Conservation (phyloP, 2,329 filamentous ascomycete species). For the Pseudogymnoascus destructans region DNA sequence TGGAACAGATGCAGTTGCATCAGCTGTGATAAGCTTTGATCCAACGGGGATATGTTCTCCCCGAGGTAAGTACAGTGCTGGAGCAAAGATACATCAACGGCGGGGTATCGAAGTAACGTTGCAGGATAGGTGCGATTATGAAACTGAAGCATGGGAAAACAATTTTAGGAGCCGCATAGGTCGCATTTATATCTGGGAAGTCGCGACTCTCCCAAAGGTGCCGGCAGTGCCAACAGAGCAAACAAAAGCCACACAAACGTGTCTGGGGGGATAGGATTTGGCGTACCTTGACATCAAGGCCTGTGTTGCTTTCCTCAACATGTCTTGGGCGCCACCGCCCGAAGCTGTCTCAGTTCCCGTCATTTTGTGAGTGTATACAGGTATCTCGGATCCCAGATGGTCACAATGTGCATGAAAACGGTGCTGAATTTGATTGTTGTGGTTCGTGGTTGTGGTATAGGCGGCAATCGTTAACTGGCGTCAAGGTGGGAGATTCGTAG, state of each 20-base stretch:
- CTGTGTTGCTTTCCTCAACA: constrained; percentile 27
- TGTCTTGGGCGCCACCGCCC: constrained; percentile 16
- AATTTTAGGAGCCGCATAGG: constrained; percentile 4
- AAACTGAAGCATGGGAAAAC: constrained; percentile 7
- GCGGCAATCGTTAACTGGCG: neutral
- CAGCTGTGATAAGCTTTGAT: constrained; percentile 6
- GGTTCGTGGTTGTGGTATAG: neutral
- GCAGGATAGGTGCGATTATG: constrained; percentile 1
- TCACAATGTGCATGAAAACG: constrained; percentile 5
- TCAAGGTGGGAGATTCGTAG: constrained; percentile 2
- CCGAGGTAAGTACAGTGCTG: constrained; percentile 1
- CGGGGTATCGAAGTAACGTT: constrained; percentile 4
- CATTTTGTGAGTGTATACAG: constrained; percentile 4
- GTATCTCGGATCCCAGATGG: neutral
- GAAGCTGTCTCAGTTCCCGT: constrained; percentile 7
- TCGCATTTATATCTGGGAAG: neutral
- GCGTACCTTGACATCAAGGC: constrained; percentile 27
- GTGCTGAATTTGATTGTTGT: neutral
- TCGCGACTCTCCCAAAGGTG: neutral
- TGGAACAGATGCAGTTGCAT: constrained; percentile 1
- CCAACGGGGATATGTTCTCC: constrained; percentile 2
- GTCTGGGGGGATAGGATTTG: neutral
- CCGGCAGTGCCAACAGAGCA: neutral
- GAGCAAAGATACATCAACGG: neutral
- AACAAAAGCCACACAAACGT: neutral